A percentile compares a stretch with the other conserved stretches of the same genome.
phyloP scores from a whole-genome alignment of 2,329 filamentous ascomycete species.

The Plectosphaerella plurivora region DNA sequence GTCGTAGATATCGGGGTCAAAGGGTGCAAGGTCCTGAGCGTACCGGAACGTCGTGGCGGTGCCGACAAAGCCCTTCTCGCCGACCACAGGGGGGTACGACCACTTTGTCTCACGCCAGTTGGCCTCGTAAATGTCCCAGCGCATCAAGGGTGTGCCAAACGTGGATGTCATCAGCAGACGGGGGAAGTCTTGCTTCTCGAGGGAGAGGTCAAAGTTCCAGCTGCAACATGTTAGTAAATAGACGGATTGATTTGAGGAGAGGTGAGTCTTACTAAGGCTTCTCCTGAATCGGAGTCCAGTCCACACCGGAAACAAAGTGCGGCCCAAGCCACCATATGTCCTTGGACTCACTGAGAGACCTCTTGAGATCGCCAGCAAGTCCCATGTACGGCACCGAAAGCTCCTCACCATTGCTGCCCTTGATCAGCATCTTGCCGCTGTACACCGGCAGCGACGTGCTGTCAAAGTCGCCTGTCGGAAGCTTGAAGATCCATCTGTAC shows the following conservation, averaged over 20 bases:
- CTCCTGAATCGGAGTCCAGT: not conserved
- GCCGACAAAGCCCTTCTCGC: conserved; percentile 5
- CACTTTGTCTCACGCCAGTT: conserved; percentile 2
- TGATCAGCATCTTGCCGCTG: conserved; percentile 1
- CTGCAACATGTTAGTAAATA: not conserved
- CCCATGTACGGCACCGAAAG: conserved; percentile 1
- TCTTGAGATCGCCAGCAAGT: not conserved
- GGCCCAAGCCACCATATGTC: not conserved
- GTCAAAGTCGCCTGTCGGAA: not conserved
- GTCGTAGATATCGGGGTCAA: not conserved
- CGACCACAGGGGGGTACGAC: conserved; percentile 4
- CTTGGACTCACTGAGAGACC: not conserved
- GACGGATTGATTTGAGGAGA: not conserved
- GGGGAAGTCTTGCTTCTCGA: conserved; percentile 22
- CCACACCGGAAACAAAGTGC: not conserved
- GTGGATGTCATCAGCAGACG: conserved; percentile 10
- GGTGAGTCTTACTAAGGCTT: not conserved
- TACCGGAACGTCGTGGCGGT: not conserved
- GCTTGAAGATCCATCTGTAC: not conserved
- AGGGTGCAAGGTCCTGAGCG: not conserved
- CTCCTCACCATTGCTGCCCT: not conserved
- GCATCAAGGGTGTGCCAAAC: conserved; percentile 14
- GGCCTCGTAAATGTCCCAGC: conserved; percentile 1
- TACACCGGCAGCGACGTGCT: not conserved
- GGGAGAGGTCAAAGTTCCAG: conserved; percentile 48